Evolutionary conservation across 78 protist species (phyloP).

Genomic region (Dictyostelium citrinum): DNA sequence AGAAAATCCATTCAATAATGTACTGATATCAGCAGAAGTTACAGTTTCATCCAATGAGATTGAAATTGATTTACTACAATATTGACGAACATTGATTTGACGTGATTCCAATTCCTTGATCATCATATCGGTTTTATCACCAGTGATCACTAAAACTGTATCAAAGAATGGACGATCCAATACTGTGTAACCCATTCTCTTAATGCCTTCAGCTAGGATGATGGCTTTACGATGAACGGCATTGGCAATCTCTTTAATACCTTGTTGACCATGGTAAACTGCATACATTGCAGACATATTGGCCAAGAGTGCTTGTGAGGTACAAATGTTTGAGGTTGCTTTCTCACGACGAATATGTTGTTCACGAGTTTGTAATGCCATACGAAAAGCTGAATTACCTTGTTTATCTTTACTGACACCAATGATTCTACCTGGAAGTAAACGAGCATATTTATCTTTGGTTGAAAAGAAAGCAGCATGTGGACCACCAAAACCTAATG

Average conservation of each 20-base stretch:
- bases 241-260: slow-evolving; percentile 91
- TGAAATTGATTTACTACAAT: slow-evolving; percentile 72
- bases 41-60: slow-evolving; percentile 92
- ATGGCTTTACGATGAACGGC: slow-evolving; percentile 82
- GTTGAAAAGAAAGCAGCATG: slow-evolving; percentile 98
- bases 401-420: slow-evolving; percentile 91
- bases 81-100: slow-evolving; percentile 86
- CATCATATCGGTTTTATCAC: slow-evolving; percentile 1
- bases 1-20: slow-evolving; percentile 67
- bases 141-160: slow-evolving; percentile 73
- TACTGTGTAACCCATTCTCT: slow-evolving; percentile 37
- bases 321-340: slow-evolving; percentile 98
- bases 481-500: slow-evolving; percentile 99
- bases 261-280: slow-evolving; percentile 98
- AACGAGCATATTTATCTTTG: slow-evolving; percentile 85
- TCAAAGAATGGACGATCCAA: slow-evolving; percentile 81
- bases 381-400: slow-evolving; percentile 93
- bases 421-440: slow-evolving; percentile 97
- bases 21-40: slow-evolving; percentile 34
- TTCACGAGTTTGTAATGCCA: slow-evolving; percentile 99
- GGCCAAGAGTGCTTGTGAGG: slow-evolving; percentile 99
- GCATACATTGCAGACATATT: slow-evolving; percentile 96
- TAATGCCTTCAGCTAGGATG: slow-evolving; percentile 79
- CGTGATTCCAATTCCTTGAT: slow-evolving; percentile 34
- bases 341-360: slow-evolving; percentile 98